These are phyloP conservation scores for Hypomontagnella monticulosa DNA, from an alignment of 495 filamentous ascomycete genomes.

Conservation along the genomic window DNA sequence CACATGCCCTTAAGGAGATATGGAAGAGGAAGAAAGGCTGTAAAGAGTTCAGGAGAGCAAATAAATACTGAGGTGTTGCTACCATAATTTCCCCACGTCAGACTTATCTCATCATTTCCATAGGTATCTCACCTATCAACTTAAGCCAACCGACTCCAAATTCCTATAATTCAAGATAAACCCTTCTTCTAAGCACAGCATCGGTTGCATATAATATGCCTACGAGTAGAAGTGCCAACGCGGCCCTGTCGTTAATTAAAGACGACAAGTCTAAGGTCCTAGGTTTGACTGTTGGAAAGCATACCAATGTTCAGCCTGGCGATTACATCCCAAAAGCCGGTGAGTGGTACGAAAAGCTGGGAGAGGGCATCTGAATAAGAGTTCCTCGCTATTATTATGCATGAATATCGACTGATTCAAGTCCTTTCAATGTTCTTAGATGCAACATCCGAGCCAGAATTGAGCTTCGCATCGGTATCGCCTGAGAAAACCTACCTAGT, in stretches of 20 bases:
- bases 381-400: not conserved
- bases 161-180: not conserved
- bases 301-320: slow-evolving; percentile 21
- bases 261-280: slow-evolving; percentile 31
- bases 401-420: slow-evolving; percentile 4
- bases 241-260: slow-evolving; percentile 24
- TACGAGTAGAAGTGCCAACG: slow-evolving; percentile 4
- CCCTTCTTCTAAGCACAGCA: not conserved
- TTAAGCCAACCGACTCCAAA: not conserved
- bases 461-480: slow-evolving; percentile 26
- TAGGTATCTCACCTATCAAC: not conserved
- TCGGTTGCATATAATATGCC: slow-evolving; percentile 20
- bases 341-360: slow-evolving; percentile 1
- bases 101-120: slow-evolving; percentile 9
- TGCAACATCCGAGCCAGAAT: slow-evolving; percentile 17
- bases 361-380: no score
- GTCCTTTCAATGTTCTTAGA: slow-evolving; percentile 6
- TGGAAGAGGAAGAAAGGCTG: no score
- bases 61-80: slow-evolving; percentile 12
- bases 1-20: no score
- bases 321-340: slow-evolving; percentile 25
- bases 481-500: slow-evolving; percentile 53
- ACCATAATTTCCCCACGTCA: slow-evolving; percentile 6
- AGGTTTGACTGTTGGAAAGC: slow-evolving; percentile 28
- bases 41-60: not conserved